Evolutionary conservation across 148 eudicot genomes (phyloP), one percentile per base, ranked within the genome.

Genomic region (Suaeda aralocaspica): DNA sequence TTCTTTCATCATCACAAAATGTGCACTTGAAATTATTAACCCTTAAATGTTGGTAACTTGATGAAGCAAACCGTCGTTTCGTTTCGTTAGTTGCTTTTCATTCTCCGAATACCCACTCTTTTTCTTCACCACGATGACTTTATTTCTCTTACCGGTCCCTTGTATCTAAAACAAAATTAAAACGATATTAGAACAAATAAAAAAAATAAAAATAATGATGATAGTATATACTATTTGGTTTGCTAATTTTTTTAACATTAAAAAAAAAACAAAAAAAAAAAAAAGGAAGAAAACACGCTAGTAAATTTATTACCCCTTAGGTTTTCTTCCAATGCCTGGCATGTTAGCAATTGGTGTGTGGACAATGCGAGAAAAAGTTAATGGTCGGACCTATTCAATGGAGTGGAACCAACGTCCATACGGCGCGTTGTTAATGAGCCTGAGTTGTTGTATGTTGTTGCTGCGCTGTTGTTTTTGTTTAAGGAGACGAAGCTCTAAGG

Each of bases 41-140:
- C 99, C 96, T 95, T 95, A 75, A 89, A 88, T 76, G 99, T 87
- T 78, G 99, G 97, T 81, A 95, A 75, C 61, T 81, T 60, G 99
- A 79, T 50, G 96, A 72, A 58, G 87, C 77, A n/a, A n/a, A 45
- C 84, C 71, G 68, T 95, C 99, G 56, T 51, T 86, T 64, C 99
- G 74, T 1, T 56, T 70, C 99, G 84, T 70, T 94, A 89, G 34
- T 57, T 85, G 34, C n/a, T n/a, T n/a, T n/a, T 89, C 83, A 58
- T 82, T 49, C 68, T 87, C 94, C 22, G 73, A 33, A 66, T n/a
- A n/a, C n/a, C 67, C 80, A 66, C 72, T 86, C 79, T 87, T 89
- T 83, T n/a, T n/a, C n/a, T 89, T 87, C 31, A 19, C 58, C n/a
- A n/a, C 64, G 69, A 73, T 55, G 86, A 57, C 41, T 66, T 64